Base-by-base conservation (phyloP, 2,329 filamentous ascomycete genomes). In the Magnaporthales sp. region DNA sequence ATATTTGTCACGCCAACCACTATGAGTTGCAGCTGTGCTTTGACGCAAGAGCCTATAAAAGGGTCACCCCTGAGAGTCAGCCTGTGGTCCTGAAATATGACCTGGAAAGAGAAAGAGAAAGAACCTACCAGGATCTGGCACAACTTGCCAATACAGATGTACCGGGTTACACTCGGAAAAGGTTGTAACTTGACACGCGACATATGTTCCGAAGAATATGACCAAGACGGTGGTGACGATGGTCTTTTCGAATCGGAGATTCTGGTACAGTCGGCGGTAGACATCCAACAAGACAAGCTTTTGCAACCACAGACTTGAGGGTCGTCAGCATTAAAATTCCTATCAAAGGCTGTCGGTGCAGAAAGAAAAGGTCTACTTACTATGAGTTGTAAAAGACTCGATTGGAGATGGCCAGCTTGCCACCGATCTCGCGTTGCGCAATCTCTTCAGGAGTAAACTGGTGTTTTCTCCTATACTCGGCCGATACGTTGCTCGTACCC, bases 1-100 rank as follows among this genome's bases (percentile, higher is more conserved):
- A 79, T 78, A 67, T 78, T 79, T 22, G 27, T 30, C 3, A 60
- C 27, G 29, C 51, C 64, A 22, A 32, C 51, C n/a, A 60, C 64
- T 19, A 65, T 22, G 10, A 65, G 64, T 22, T 65, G 51, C 51
- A 58, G 9, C 22, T 61, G 51, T 22, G 54, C 64, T 10, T 32
- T 10, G 7, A 56, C 51, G 54, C 64, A 65, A 19, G 31, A 26
- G 15, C 62, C 62, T 64, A 26, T 2, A 2, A 22, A 2, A 27
- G 22, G 15, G 61, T 22, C 10, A 19, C 30, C 56, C 26, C 9
- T 9, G 19, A 27, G n/a, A 27, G 56, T 60, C 26, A 60, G 26
- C 24, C 2, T 29, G 38, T 32, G 7, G 32, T 32, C n/a, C 9
- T 51, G 32, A 11, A 64, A 1, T 26, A 4, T 27, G 31, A 13